Evolutionary conservation across 345 rosid species (phyloP), one percentile per base, ranked within the genome.

Genomic region (Linum lewisii): DNA sequence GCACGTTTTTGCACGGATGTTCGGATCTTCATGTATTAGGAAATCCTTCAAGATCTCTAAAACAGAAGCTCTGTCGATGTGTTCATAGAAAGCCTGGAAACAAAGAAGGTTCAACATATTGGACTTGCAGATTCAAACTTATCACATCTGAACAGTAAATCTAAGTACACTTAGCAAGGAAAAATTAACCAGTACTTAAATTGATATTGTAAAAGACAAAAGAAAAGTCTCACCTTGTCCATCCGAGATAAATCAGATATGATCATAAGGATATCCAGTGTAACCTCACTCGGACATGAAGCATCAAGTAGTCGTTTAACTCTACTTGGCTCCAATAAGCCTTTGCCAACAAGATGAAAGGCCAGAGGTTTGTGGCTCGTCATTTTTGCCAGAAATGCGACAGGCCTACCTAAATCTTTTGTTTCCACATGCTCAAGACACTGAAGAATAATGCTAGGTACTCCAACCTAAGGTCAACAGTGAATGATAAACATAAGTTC

Each of bases 381-480:
- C 96, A 93, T 80, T 75, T 93, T 89, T 72, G 99, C 99, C 67
- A 93, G 73, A 72, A 89, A 84, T 34, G 99, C 99, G 63, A 93
- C 92, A 21, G 85, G 79, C 68, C 85, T 84, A 58, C 86, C 97
- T 42, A 84, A 63, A 80, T 93, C 95, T 70, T 81, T 93, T 26
- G 76, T 49, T 25, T 85, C 97, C 78, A 93, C 54, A 21, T 89
- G 90, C 59, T 85, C 97, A 80, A 89, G 77, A 78, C 97, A 78
- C 32, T 79, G 82, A 49, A 89, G 84, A 18, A 85, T 69, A 37
- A 77, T 67, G 54, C 78, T 72, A 9, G 96, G 97, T 64, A 85
- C 75, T 63, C 88, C 97, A 63, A 81, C 81, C 99, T 93, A 74
- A 74, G 64, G 63, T 15, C 24, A 63, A 37, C 58, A 80, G 34